phyloP scores from a whole-genome alignment of 2,329 filamentous ascomycete genomes.

The Xylaria sp. region DNA sequence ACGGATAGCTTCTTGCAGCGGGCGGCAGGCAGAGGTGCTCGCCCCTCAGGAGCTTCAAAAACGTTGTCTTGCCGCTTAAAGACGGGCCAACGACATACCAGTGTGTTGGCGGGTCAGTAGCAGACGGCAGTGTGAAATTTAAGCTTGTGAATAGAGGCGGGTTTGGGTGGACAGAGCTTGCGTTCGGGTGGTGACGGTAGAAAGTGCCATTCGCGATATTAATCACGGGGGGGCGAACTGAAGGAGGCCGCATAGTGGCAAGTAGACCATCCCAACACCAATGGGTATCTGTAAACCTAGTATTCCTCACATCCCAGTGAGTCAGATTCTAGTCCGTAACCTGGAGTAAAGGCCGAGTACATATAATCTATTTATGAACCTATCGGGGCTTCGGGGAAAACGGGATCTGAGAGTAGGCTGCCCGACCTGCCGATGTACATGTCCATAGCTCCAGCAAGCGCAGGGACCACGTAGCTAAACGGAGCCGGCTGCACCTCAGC shows the following conservation, averaged over 20 bases:
- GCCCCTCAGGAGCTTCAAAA: constrained; percentile 78
- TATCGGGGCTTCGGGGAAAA: constrained; percentile 29
- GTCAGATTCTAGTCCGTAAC: neutral
- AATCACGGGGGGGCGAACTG: constrained; percentile 61
- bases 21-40: constrained; percentile 77
- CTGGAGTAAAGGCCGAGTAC: constrained; percentile 4
- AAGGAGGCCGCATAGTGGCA: constrained; percentile 42
- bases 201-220: constrained; percentile 80
- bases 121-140: constrained; percentile 69
- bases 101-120: constrained; percentile 55
- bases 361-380: neutral
- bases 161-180: constrained; percentile 57
- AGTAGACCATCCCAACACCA: constrained; percentile 24
- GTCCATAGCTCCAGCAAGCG: constrained; percentile 15
- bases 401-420: constrained; percentile 2
- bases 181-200: constrained; percentile 72
- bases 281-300: neutral
- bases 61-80: constrained; percentile 76
- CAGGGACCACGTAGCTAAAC: constrained; percentile 18
- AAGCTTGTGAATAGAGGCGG: constrained; percentile 74
- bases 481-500: constrained; percentile 13
- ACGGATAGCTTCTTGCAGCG: constrained; percentile 75
- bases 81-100: constrained; percentile 88
- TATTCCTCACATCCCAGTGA: neutral
- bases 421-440: neutral